Evolutionary conservation across 2,329 filamentous ascomycete species (phyloP).

Genomic region (Verticillium dahliae): DNA sequence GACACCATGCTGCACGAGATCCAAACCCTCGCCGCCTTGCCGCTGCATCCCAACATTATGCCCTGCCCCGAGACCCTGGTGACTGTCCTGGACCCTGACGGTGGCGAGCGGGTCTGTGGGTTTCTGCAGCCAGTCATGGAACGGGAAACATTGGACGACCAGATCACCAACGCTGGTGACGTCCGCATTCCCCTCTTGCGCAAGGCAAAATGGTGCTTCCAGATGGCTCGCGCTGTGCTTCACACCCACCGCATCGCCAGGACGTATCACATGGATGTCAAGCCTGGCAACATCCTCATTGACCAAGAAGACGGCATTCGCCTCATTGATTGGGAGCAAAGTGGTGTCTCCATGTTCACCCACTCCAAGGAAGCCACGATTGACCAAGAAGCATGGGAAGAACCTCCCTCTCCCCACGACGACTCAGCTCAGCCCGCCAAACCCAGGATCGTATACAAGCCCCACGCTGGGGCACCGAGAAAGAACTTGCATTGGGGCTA

Average conservation of each 20-base stretch:
- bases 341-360: slow-evolving; percentile 14
- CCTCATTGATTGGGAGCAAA: slow-evolving; percentile 19
- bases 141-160: slow-evolving; percentile 8
- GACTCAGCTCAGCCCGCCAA: slow-evolving; percentile 3
- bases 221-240: slow-evolving; percentile 15
- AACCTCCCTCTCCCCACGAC: neutral
- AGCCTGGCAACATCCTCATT: slow-evolving; percentile 20
- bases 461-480: slow-evolving; percentile 6
- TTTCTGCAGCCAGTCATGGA: slow-evolving; percentile 10
- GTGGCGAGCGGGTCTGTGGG: slow-evolving; percentile 10
- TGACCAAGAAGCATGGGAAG: slow-evolving; percentile 9
- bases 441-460: slow-evolving; percentile 9
- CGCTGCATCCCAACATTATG: slow-evolving; percentile 14
- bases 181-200: slow-evolving; percentile 5
- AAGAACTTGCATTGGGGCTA: slow-evolving; percentile 9
- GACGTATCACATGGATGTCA: slow-evolving; percentile 22
- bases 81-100: slow-evolving; percentile 1
- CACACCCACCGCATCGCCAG: slow-evolving; percentile 14
- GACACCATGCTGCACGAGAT: slow-evolving; percentile 12
- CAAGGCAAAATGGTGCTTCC: slow-evolving; percentile 16
- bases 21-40: slow-evolving; percentile 8
- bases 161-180: slow-evolving; percentile 10
- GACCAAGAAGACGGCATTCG: slow-evolving; percentile 11
- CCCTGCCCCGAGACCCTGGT: slow-evolving; percentile 8
- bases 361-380: slow-evolving; percentile 11